Conservation (phyloP, 2,329 filamentous ascomycete species). For the Ophiosphaerella narmari region DNA sequence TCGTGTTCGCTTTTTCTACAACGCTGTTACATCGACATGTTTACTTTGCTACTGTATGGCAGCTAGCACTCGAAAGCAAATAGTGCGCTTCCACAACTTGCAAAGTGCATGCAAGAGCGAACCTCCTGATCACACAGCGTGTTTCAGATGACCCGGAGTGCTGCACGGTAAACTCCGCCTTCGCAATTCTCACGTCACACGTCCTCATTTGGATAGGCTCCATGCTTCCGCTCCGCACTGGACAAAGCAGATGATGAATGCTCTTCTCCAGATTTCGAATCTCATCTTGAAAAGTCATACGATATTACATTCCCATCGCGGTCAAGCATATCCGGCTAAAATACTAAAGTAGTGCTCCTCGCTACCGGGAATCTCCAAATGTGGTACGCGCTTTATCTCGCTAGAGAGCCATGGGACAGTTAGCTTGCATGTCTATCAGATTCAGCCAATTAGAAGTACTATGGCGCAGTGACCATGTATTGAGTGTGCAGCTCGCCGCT, state of each 20-base stretch:
- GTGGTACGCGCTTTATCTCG: neutral
- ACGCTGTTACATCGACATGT: neutral
- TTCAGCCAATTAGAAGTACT: slow-evolving; percentile 1
- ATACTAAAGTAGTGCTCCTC: neutral
- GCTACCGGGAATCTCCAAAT: neutral
- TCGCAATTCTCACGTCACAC: slow-evolving; percentile 3
- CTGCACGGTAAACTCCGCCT: neutral
- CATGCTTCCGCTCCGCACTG: neutral
- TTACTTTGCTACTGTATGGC: too few relatives aligned
- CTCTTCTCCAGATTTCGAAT: too few relatives aligned
- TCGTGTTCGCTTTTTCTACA: neutral
- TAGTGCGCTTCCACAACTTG: neutral
- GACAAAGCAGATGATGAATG: too few relatives aligned
- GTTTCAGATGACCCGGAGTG: neutral
- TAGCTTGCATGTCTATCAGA: slow-evolving; percentile 1
- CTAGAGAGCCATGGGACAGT: neutral
- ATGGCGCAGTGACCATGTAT: slow-evolving; percentile 1
- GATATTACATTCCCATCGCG: too few relatives aligned
- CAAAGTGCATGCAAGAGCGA: neutral
- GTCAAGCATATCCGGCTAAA: neutral
- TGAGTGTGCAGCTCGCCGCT: slow-evolving; percentile 11
- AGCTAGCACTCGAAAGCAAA: neutral
- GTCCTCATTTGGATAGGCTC: neutral
- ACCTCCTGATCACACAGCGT: neutral
- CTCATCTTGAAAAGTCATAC: too few relatives aligned